Percentiles rank a stretch among this genome's conserved stretches.
These are phyloP conservation scores for Margaritispora aquatica DNA, from an alignment of 495 filamentous ascomycete species.

Conservation along the genomic window DNA sequence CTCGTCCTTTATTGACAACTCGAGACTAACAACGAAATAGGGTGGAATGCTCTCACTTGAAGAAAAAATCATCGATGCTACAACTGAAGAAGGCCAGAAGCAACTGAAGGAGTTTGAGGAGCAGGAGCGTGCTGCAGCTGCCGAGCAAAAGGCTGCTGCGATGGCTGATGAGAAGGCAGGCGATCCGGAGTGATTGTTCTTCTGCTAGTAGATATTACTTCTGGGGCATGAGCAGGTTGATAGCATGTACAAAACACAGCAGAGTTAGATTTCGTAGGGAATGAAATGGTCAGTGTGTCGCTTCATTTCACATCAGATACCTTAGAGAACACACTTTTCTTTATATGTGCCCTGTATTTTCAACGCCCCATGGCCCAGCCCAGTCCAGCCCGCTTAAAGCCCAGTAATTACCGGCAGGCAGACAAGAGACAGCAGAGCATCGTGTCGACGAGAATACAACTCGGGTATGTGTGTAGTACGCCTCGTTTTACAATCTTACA, in stretches of 20 bases:
- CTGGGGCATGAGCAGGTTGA: no score
- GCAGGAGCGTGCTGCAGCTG: constrained; percentile 15
- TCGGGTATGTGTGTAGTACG: constrained; percentile 8
- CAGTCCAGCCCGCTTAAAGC: neutral
- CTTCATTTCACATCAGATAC: neutral
- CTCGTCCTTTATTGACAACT: neutral
- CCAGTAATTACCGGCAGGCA: constrained; percentile 1
- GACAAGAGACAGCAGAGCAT: constrained; percentile 9
- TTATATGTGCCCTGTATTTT: constrained; percentile 21
- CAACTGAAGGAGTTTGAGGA: constrained; percentile 74
- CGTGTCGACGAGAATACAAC: constrained; percentile 13
- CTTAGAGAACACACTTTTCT: neutral
- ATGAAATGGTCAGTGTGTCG: no score
- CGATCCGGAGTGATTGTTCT: constrained; percentile 25
- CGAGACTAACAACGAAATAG: constrained; percentile 24
- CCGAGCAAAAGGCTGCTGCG: constrained; percentile 34
- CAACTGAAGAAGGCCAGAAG: constrained; percentile 82
- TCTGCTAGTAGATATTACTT: no score
- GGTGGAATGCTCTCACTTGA: constrained; percentile 90
- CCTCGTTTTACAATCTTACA: constrained; percentile 13
- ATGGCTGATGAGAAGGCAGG: constrained; percentile 24
- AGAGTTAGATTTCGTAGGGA: no score
- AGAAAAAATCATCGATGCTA: constrained; percentile 89
- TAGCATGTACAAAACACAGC: constrained; percentile 2
- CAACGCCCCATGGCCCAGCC: constrained; percentile 19